Percentiles rank a stretch among this genome's conserved stretches.
Conservation (phyloP, 1,284 basidiomycete species). For the Leccinum pseudoinsigne region DNA sequence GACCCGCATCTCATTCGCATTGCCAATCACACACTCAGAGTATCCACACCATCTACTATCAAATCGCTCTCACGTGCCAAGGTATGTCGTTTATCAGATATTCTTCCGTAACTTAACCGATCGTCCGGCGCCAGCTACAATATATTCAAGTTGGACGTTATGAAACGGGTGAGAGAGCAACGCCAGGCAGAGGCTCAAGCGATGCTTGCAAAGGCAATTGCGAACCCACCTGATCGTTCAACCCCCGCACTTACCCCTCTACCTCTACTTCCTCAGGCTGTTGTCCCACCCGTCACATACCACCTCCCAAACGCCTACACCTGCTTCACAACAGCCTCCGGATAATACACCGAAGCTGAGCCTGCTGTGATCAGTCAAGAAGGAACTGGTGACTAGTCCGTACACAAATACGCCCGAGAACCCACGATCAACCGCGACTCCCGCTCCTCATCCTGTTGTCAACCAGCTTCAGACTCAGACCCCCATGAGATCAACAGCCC, state of each 20-base stretch:
- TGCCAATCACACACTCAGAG: conserved; percentile 67
- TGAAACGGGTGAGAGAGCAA: too few species aligned
- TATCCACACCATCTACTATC: conserved; percentile 43
- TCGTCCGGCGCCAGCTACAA: too few species aligned
- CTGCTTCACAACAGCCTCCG: conserved; percentile 21
- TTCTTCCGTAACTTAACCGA: too few species aligned
- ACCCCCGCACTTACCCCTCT: conserved; percentile 21
- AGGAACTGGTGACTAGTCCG: conserved; percentile 28
- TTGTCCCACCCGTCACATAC: conserved; percentile 19
- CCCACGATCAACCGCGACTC: conserved; percentile 30
- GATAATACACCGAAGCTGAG: conserved; percentile 24
- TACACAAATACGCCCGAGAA: conserved; percentile 32
- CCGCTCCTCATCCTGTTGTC: conserved; percentile 33
- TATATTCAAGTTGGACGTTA: too few species aligned
- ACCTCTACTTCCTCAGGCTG: conserved; percentile 14
- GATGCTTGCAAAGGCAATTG: conserved; percentile 9
- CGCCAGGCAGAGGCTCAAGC: too few species aligned
- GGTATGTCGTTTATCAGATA: too few species aligned
- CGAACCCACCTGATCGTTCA: conserved; percentile 26
- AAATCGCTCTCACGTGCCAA: too few species aligned
- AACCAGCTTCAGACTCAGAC: conserved; percentile 33
- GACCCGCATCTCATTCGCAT: conserved; percentile 71
- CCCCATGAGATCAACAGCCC: conserved; percentile 52
- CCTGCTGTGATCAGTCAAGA: conserved; percentile 22
- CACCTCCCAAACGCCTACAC: conserved; percentile 17